Conservation (phyloP, 345 rosid species). For the Eucalyptus pauciflora region DNA sequence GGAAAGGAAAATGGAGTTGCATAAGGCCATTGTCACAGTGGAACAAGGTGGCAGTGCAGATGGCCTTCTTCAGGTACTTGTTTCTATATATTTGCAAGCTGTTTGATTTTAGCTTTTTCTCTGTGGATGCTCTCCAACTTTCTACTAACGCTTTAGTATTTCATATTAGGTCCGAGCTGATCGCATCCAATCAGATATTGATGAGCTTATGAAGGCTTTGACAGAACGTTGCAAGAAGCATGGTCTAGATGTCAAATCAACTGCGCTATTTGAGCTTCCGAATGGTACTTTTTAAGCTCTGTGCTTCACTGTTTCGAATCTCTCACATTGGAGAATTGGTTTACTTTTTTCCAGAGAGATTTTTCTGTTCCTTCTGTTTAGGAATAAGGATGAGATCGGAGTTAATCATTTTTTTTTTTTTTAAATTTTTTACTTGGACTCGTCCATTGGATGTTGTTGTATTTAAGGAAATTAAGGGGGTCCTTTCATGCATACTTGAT, state of each 20-base stretch:
- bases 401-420: not conserved
- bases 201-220: conserved; percentile 75
- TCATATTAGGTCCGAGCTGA: conserved; percentile 80
- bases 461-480: not conserved
- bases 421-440: not conserved
- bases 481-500: not conserved
- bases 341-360: not conserved
- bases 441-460: not conserved
- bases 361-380: not conserved
- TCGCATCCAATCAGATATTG: conserved; percentile 91
- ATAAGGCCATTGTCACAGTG: conserved; percentile 80
- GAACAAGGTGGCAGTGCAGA: conserved; percentile 94
- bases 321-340: not conserved
- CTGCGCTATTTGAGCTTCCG: conserved; percentile 83
- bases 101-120: not conserved
- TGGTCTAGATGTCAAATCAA: conserved; percentile 63
- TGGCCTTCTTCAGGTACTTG: conserved; percentile 85
- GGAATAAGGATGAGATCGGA: not conserved
- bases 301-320: not conserved
- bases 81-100: not conserved
- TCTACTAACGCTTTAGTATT: not conserved
- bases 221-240: conserved; percentile 80
- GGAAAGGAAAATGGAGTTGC: conserved; percentile 79
- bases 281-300: conserved; percentile 31
- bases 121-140: not conserved